Conservation (phyloP, 768 basidiomycete species). For the Lanmaoa rubissima region DNA sequence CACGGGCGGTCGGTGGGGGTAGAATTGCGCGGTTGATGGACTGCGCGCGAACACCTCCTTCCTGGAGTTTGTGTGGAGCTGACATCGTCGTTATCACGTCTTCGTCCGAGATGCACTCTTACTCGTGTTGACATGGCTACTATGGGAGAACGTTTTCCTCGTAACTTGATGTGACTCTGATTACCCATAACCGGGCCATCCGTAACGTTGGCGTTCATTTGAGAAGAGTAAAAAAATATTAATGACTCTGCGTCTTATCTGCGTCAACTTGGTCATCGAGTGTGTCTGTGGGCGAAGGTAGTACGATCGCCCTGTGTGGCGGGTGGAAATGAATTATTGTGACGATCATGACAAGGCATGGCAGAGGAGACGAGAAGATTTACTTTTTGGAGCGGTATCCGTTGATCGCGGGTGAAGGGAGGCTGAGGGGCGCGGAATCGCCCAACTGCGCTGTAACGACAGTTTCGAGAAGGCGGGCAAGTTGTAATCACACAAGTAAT, state of each 20-base stretch:
- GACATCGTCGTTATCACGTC: background rate
- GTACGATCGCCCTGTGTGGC: constrained; percentile 10
- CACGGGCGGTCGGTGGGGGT: constrained; percentile 3
- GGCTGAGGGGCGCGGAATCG: constrained; percentile 15
- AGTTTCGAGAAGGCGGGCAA: constrained; percentile 10
- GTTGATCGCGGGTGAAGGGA: constrained; percentile 17
- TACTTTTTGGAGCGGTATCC: background rate
- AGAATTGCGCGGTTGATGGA: background rate
- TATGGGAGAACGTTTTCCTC: constrained; percentile 9
- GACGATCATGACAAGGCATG: constrained; percentile 20
- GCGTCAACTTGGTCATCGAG: background rate
- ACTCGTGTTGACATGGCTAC: constrained; percentile 19
- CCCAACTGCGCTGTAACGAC: constrained; percentile 17
- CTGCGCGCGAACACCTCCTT: background rate
- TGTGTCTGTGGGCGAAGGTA: background rate
- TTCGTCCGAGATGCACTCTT: background rate
- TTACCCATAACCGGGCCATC: background rate
- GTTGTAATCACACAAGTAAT: background rate
- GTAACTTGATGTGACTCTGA: background rate
- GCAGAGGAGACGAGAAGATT: background rate
- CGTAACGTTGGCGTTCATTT: constrained; percentile 5
- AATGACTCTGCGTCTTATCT: background rate
- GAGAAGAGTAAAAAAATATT: background rate
- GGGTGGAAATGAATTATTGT: constrained; percentile 14
- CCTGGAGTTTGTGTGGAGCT: constrained; percentile 13